These are phyloP conservation scores for Leptosphaerulina australis DNA, from an alignment of 2,329 filamentous ascomycete genomes.

Conservation along the genomic window DNA sequence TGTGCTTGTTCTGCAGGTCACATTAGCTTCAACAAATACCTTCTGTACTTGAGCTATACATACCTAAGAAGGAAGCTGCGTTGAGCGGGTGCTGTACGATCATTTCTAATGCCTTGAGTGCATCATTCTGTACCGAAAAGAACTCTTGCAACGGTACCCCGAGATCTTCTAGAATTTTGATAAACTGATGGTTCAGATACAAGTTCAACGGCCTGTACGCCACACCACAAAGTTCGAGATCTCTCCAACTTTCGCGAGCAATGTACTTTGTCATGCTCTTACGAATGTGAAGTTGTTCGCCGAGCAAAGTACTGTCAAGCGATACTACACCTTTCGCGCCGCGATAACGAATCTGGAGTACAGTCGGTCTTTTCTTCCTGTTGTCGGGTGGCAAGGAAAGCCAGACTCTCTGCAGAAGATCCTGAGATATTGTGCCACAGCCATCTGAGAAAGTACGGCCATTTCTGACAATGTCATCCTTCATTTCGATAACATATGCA, in stretches of 20 bases:
- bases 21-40: not conserved
- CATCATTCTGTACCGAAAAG: slow-evolving; percentile 65
- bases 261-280: slow-evolving; percentile 81
- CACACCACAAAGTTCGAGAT: slow-evolving; percentile 75
- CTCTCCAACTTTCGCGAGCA: slow-evolving; percentile 50
- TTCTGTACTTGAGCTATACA: not conserved
- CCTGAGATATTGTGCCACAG: slow-evolving; percentile 72
- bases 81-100: slow-evolving; percentile 65
- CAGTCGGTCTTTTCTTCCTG: slow-evolving; percentile 52
- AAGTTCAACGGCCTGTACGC: slow-evolving; percentile 70
- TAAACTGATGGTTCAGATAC: slow-evolving; percentile 77
- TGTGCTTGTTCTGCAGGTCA: slow-evolving; percentile 56
- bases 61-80: slow-evolving; percentile 67
- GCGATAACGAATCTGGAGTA: slow-evolving; percentile 70
- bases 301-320: slow-evolving; percentile 66
- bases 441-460: slow-evolving; percentile 76
- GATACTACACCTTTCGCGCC: slow-evolving; percentile 70
- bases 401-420: slow-evolving; percentile 67
- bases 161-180: slow-evolving; percentile 87
- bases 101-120: slow-evolving; percentile 63
- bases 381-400: slow-evolving; percentile 55
- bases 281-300: slow-evolving; percentile 65
- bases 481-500: slow-evolving; percentile 52
- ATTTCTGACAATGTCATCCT: slow-evolving; percentile 62
- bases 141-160: slow-evolving; percentile 66